Conservation (phyloP, 2,329 filamentous ascomycete species). For the Scedosporium dehoogii region DNA sequence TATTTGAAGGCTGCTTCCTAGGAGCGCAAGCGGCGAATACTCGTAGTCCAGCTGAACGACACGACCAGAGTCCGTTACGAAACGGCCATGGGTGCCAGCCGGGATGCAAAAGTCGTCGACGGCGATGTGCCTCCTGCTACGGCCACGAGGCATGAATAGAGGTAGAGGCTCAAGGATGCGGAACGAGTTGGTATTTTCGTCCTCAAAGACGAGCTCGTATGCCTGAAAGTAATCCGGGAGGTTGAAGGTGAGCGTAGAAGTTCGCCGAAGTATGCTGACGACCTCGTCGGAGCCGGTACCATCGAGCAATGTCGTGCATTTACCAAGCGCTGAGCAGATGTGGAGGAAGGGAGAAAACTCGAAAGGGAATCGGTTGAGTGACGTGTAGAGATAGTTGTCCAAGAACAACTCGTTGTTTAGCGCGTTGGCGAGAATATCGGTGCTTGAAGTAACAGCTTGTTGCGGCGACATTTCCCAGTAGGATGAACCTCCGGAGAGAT, state of each 20-base stretch:
- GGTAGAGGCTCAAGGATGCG: slow-evolving; percentile 54
- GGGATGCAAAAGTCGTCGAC: slow-evolving; percentile 52
- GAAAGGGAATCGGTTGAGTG: slow-evolving; percentile 19
- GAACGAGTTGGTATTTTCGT: slow-evolving; percentile 76
- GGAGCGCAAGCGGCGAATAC: slow-evolving; percentile 70
- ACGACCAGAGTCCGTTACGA: slow-evolving; percentile 68
- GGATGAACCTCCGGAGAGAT: slow-evolving; percentile 43
- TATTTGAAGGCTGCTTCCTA: slow-evolving; percentile 67
- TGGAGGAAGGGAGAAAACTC: slow-evolving; percentile 27
- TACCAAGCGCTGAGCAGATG: slow-evolving; percentile 24
- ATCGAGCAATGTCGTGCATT: slow-evolving; percentile 15
- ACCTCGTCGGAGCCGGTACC: slow-evolving; percentile 26
- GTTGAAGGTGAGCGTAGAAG: slow-evolving; percentile 66
- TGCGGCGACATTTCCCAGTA: slow-evolving; percentile 43
- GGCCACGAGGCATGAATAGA: slow-evolving; percentile 38
- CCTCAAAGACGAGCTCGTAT: slow-evolving; percentile 72
- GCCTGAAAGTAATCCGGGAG: slow-evolving; percentile 62
- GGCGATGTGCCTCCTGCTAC: slow-evolving; percentile 16
- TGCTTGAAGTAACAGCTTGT: slow-evolving; percentile 13
- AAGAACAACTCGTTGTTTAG: slow-evolving; percentile 46
- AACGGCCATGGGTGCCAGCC: slow-evolving; percentile 55
- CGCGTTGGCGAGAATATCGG: slow-evolving; percentile 28
- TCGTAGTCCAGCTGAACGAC: slow-evolving; percentile 67
- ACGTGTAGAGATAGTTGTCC: slow-evolving; percentile 15
- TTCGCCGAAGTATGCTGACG: slow-evolving; percentile 54